Base-by-base conservation (phyloP, 371 early-diverging fungal species). In the Apophysomyces ossiformis region DNA sequence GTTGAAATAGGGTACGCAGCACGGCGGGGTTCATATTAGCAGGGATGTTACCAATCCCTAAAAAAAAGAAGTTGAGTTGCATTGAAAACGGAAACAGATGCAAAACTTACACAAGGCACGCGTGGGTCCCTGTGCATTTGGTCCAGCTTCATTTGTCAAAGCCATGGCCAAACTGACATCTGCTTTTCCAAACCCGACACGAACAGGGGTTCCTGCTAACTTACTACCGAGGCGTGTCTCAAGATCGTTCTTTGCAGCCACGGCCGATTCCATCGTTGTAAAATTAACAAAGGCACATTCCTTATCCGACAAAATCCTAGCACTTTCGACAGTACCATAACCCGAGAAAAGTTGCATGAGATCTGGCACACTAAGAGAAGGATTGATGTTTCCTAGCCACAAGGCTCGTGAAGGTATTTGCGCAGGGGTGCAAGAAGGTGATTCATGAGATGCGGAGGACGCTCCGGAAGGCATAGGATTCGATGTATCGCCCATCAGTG, bases 41-140 rank as follows among this genome's bases (percentile, higher is more conserved):
- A 1, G 97, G 92, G 58, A 98, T 90, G 71, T 98, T 97, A 50
- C 99, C 99, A 39, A 98, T 88, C 99, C 98, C 88, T 89, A 67
- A 50, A 60, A 37, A 1, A 45, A 60, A 16, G 43, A 57, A 37
- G 1, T 39, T 43, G 9, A 64, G 15, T 35, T 13, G 11, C 16
- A 16, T 37, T 61, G n/a, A n/a, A 6, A 32, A 32, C 43, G 46
- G 5, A 37, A 39, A 50, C 21, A 41, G 56, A 57, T 16, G 8
- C 6, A 47, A 13, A 32, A 71, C 75, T 77, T 82, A 82, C 83
- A 82, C 21, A 82, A 44, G 13, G 79, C 76, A 21, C 79, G 68
- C 12, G 83, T 82, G 6, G 83, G 83, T 15, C 73, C 79, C 63
- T 77, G 76, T 9, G 73, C 79, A 54, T 73, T 77, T 1, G 75